Evolutionary conservation across 257 asterid genomes (phyloP).

Genomic region (Solanum infundibuliforme): DNA sequence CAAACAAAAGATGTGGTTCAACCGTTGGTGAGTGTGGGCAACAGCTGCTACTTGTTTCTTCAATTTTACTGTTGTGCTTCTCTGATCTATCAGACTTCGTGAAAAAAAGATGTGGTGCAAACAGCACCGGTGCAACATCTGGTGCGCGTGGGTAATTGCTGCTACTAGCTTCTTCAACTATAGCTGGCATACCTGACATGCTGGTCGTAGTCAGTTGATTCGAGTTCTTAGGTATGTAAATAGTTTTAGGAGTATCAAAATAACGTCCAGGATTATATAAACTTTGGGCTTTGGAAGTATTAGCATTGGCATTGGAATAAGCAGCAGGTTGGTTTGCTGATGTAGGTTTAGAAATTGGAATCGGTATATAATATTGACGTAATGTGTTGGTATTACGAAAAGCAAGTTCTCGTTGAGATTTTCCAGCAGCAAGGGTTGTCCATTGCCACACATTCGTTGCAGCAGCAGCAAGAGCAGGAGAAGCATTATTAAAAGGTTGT

Average conservation of each 20-base stretch:
- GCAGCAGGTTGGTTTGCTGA: neutral
- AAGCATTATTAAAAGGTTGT: slow-evolving; percentile 31
- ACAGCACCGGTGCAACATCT: slow-evolving; percentile 8
- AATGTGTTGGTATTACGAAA: neutral
- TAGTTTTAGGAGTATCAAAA: neutral
- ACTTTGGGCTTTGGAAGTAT: neutral
- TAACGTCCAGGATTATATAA: neutral
- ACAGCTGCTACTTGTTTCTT: neutral
- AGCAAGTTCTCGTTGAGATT: slow-evolving; percentile 6
- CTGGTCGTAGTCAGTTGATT: slow-evolving; percentile 7
- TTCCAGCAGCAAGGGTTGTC: slow-evolving; percentile 29
- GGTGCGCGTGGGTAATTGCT: slow-evolving; percentile 5
- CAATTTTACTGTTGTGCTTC: neutral
- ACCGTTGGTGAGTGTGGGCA: neutral
- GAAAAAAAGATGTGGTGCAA: slow-evolving; percentile 29
- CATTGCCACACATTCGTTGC: slow-evolving; percentile 43
- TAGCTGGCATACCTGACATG: slow-evolving; percentile 5
- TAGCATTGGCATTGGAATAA: neutral
- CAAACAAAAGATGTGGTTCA: neutral
- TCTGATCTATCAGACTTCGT: neutral
- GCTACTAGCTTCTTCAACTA: slow-evolving; percentile 5
- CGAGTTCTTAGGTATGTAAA: neutral
- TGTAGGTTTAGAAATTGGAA: neutral
- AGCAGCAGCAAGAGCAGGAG: slow-evolving; percentile 40
- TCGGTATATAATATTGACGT: neutral